Conservation (phyloP, 768 basidiomycete genomes). For the Phlebiopsis gigantea region DNA sequence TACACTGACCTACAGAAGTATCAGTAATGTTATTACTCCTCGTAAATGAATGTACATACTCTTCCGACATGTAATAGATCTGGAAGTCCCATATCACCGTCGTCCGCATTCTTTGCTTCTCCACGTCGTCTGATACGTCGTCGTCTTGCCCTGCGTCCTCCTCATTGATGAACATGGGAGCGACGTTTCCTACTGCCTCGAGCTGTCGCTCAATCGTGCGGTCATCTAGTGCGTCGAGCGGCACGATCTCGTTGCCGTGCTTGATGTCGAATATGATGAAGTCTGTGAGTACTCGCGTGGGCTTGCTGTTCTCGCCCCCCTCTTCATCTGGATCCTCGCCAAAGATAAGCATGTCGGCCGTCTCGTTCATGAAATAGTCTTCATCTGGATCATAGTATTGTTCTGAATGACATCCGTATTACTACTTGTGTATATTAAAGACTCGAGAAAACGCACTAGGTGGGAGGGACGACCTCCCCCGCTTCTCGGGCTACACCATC, state of each 20-base stretch:
- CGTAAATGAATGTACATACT: conserved; percentile 25
- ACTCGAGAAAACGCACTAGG: conserved; percentile 1
- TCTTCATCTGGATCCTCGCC: conserved; percentile 24
- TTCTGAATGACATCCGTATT: not conserved
- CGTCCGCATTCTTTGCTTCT: conserved; percentile 37
- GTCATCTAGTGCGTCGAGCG: conserved; percentile 31
- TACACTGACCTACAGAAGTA: conserved; percentile 58
- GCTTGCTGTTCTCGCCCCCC: conserved; percentile 32
- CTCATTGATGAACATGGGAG: conserved; percentile 42
- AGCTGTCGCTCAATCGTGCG: conserved; percentile 30
- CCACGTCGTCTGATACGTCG: conserved; percentile 29
- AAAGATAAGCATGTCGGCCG: conserved; percentile 15
- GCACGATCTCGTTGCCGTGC: conserved; percentile 39
- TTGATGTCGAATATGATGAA: conserved; percentile 59
- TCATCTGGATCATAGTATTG: conserved; percentile 2
- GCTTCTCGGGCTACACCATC: conserved; percentile 11
- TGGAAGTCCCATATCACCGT: conserved; percentile 41
- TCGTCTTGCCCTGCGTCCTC: conserved; percentile 65
- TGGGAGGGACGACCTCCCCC: not conserved
- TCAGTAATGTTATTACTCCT: conserved; percentile 3
- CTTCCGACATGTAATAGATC: conserved; percentile 49
- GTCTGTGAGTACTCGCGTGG: conserved; percentile 49
- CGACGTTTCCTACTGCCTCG: conserved; percentile 52
- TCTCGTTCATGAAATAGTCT: conserved; percentile 13
- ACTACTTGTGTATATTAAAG: not conserved